Conservation (phyloP, 2,329 filamentous ascomycete genomes). For the Fusarium albidum region DNA sequence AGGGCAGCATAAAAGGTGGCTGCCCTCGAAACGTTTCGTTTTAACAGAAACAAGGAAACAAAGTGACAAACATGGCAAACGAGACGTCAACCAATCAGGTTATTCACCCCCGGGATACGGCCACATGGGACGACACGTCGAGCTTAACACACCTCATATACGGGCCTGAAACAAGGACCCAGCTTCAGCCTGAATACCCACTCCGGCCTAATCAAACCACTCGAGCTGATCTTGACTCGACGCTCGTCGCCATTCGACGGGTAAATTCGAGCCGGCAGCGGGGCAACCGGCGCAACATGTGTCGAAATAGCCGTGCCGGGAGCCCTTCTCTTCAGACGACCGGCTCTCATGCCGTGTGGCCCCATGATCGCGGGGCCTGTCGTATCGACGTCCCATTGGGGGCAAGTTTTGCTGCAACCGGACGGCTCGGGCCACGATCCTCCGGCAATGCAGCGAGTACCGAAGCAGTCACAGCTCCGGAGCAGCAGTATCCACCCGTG, state of each 20-base stretch:
- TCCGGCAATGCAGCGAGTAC: slow-evolving; percentile 29
- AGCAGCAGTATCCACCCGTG: slow-evolving; percentile 8
- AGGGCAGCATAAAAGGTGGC: too few species aligned
- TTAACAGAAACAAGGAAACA: too few species aligned
- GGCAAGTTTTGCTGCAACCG: slow-evolving; percentile 10
- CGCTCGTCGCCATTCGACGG: not conserved
- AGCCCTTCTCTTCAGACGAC: not conserved
- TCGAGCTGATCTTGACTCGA: not conserved
- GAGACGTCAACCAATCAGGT: too few species aligned
- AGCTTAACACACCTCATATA: too few species aligned
- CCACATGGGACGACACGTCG: too few species aligned
- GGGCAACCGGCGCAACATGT: slow-evolving; percentile 20
- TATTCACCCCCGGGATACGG: too few species aligned
- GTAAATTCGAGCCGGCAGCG: slow-evolving; percentile 11
- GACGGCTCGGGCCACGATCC: slow-evolving; percentile 21
- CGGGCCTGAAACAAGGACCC: slow-evolving; percentile 22
- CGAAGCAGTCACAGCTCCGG: slow-evolving; percentile 2
- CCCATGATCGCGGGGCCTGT: slow-evolving; percentile 3
- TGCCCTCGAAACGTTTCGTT: too few species aligned
- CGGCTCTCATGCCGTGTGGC: slow-evolving; percentile 19
- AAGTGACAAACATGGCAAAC: too few species aligned
- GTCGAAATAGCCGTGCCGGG: not conserved
- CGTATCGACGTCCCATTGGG: not conserved
- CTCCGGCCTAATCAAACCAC: slow-evolving; percentile 7
- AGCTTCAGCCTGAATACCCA: slow-evolving; percentile 27